Evolutionary conservation across 306 rosid genomes (phyloP), one percentile per base, ranked within the genome.

Genomic region (Prunus mume): DNA sequence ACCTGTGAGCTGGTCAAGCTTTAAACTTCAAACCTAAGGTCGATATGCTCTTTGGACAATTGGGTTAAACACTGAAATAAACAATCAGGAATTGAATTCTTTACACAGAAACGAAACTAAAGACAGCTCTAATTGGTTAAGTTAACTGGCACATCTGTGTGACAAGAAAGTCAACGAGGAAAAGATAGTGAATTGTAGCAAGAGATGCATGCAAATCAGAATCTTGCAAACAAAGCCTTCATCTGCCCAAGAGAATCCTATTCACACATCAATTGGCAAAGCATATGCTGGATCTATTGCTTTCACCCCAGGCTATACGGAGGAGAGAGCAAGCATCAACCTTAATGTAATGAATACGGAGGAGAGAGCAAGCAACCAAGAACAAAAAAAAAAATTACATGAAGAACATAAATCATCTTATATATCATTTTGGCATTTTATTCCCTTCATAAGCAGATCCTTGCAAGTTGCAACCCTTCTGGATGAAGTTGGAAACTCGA

Each of bases 201-300:
- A 64, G 70, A 30, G 34, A 32, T 64, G 14, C 24, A 32, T 32
- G 46, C 24, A 28, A 64, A 64, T 64, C 47, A 18, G 46, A 61
- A 6, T 64, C 22, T 4, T 15, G 14, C 9, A 62, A 41, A 20
- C 51, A 22, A 7, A 66, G 27, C 27, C 19, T 11, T 43, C 10
- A 72, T 71, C 71, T 86, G 27, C 73, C 66, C 20, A 91, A 74
- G 81, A 85, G 81, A 79, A 90, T 83, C 58, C 77, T 74, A 80
- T 90, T 83, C 67, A 89, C 96, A 58, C 93, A 30, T 88, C 92
- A 64, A 91, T 91, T 10, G 97, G 98, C 73, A 91, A 80, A 47
- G 97, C 98, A 80, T 90, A 88, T 65, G 96, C 91, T 74, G 92
- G 96, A 76, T 93, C 91, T 67, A 86, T 79, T 24, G 96, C 89